Conservation (phyloP, 768 basidiomycete species). For the Amanita phalloides region DNA sequence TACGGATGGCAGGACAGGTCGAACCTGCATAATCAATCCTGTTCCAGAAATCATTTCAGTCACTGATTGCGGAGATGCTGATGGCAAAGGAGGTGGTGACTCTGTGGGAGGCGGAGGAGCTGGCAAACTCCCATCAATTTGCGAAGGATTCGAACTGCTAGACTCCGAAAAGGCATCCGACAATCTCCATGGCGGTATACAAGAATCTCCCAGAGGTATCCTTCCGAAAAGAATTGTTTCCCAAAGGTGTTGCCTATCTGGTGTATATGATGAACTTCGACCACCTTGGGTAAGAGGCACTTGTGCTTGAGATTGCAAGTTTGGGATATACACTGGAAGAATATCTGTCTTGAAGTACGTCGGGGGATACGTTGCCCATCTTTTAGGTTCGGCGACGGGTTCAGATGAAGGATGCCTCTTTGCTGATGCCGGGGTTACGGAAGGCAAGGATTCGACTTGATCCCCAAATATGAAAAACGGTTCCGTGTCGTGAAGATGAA, state of each 20-base stretch:
- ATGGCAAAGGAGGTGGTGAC: constrained; percentile 13
- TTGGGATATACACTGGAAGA: constrained; percentile 41
- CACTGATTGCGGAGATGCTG: constrained; percentile 10
- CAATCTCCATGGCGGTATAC: neutral
- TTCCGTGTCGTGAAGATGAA: constrained; percentile 12
- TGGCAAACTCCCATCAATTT: too few species aligned
- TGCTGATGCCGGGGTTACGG: neutral
- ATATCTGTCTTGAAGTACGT: constrained; percentile 46
- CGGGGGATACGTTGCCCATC: constrained; percentile 59
- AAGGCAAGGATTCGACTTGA: constrained; percentile 24
- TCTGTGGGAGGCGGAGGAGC: constrained; percentile 7
- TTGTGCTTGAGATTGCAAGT: constrained; percentile 11
- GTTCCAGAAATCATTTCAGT: neutral
- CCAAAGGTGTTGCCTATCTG: constrained; percentile 31
- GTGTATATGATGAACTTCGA: constrained; percentile 20
- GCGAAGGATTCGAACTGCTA: neutral
- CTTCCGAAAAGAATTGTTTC: constrained; percentile 19
- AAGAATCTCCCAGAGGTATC: neutral
- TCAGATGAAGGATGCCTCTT: neutral
- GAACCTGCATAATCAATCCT: constrained; percentile 4
- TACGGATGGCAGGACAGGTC: constrained; percentile 6
- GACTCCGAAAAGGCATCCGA: neutral
- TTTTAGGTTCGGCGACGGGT: constrained; percentile 10
- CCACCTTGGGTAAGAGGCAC: constrained; percentile 8
- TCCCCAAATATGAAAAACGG: constrained; percentile 28